Percentiles rank a stretch among this genome's conserved stretches.
These are phyloP conservation scores for Ascosphaera apis DNA, from an alignment of 2,329 filamentous ascomycete species.

Conservation along the genomic window DNA sequence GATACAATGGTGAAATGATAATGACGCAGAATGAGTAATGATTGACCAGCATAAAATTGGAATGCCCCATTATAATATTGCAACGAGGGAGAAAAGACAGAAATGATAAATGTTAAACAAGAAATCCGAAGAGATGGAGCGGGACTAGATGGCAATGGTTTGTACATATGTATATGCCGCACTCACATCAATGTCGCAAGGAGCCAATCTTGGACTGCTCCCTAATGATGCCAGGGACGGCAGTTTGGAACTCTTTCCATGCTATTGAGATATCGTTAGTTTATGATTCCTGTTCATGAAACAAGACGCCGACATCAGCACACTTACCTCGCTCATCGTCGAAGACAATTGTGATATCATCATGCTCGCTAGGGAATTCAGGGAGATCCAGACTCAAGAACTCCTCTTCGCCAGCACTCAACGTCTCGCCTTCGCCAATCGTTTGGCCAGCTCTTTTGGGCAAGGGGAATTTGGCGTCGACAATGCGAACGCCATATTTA, in stretches of 20 bases:
- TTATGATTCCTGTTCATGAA: neutral
- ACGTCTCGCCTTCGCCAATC: slow-evolving; percentile 24
- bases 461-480: slow-evolving; percentile 77
- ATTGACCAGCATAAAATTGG: no score
- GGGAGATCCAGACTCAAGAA: slow-evolving; percentile 74
- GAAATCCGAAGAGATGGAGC: neutral
- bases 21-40: no score
- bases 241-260: slow-evolving; percentile 15
- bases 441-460: slow-evolving; percentile 25
- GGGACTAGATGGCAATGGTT: neutral
- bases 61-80: no score
- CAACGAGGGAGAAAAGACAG: no score
- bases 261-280: slow-evolving; percentile 9
- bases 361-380: slow-evolving; percentile 77
- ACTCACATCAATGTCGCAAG: slow-evolving; percentile 14
- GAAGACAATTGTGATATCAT: slow-evolving; percentile 72
- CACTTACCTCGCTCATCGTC: slow-evolving; percentile 52
- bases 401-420: slow-evolving; percentile 22
- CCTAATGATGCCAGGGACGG: slow-evolving; percentile 16
- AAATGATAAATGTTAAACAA: neutral
- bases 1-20: no score
- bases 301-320: neutral
- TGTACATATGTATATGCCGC: no score
- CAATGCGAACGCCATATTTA: slow-evolving; percentile 53
- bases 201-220: slow-evolving; percentile 19